Evolutionary conservation across 768 basidiomycete genomes (phyloP).

Genomic region (Sarcodon sp.): DNA sequence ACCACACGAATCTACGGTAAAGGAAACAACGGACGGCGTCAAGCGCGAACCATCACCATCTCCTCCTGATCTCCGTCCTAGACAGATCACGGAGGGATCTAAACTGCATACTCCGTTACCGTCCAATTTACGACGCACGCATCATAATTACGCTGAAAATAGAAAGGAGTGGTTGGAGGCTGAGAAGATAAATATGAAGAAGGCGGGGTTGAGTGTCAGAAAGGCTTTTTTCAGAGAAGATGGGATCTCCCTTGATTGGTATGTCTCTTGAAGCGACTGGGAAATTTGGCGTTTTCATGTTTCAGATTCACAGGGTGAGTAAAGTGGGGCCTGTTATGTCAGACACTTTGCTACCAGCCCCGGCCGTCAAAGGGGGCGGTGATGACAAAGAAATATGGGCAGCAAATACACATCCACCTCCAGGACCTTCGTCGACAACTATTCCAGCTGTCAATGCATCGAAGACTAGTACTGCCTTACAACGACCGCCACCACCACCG

Average conservation of each 20-base stretch:
- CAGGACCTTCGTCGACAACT: too few relatives aligned
- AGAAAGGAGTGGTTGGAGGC: constrained; percentile 4
- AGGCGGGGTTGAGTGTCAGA: constrained; percentile 3
- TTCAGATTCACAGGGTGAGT: neutral
- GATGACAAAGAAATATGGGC: too few relatives aligned
- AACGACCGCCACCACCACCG: too few relatives aligned
- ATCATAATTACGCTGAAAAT: constrained; percentile 2
- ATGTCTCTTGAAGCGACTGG: neutral
- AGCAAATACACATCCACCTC: too few relatives aligned
- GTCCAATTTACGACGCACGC: constrained; percentile 1
- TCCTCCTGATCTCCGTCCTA: constrained; percentile 2
- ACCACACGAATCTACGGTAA: too few relatives aligned
- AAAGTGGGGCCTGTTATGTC: constrained; percentile 9
- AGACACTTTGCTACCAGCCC: constrained; percentile 8
- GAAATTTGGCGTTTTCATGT: too few relatives aligned
- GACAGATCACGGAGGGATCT: constrained; percentile 5
- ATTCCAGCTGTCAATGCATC: too few relatives aligned
- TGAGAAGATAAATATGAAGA: constrained; percentile 5
- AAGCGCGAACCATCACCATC: constrained; percentile 11
- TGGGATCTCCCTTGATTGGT: constrained; percentile 13
- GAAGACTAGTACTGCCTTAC: too few relatives aligned
- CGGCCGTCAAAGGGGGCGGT: neutral
- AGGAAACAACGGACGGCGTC: neutral
- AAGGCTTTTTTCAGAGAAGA: constrained; percentile 6
- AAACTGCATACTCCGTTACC: constrained; percentile 9